These are phyloP conservation scores for Leccinum subgranulosum DNA, from an alignment of 768 basidiomycete species.

Conservation along the genomic window DNA sequence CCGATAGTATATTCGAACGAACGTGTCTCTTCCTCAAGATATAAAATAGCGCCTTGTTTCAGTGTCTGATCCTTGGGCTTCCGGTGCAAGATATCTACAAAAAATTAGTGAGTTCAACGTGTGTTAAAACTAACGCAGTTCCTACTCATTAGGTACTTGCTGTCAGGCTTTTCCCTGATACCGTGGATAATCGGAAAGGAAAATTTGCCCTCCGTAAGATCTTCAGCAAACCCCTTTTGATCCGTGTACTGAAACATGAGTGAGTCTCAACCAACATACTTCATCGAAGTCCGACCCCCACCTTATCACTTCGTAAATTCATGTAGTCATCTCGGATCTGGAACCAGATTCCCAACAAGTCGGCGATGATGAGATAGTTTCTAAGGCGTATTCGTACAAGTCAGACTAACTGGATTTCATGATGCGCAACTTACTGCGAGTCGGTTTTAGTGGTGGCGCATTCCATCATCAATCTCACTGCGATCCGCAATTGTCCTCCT, in stretches of 20 bases:
- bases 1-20: background rate
- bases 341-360: background rate
- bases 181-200: background rate
- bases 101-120: background rate
- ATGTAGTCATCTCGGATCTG: background rate
- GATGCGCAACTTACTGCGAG: background rate
- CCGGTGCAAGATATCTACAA: background rate
- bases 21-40: background rate
- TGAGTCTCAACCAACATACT: background rate
- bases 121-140: background rate
- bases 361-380: background rate
- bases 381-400: background rate
- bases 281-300: background rate
- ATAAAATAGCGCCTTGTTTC: background rate
- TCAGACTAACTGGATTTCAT: background rate
- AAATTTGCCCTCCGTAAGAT: background rate
- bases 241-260: background rate
- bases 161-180: background rate
- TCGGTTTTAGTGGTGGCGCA: background rate
- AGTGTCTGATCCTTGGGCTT: background rate
- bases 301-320: background rate
- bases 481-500: background rate
- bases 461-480: background rate
- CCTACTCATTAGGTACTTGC: background rate
- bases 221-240: background rate